Evolutionary conservation across 805 yeast genomes (phyloP).

Genomic region (Suhomyces kilbournensis): DNA sequence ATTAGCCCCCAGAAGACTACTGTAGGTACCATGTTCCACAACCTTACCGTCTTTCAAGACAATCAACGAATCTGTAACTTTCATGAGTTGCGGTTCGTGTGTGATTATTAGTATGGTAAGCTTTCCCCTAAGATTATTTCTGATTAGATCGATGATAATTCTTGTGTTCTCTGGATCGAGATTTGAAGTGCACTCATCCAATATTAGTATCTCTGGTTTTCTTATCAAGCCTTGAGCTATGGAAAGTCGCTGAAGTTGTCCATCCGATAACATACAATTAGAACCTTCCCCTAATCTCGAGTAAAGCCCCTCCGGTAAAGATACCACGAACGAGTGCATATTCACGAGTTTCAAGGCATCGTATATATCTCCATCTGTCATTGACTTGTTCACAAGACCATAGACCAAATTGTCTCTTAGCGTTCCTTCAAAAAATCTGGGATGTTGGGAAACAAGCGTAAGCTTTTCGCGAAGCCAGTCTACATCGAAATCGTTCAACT

Average conservation of each 20-base stretch:
- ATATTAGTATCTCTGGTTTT: conserved; percentile 58
- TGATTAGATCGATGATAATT: conserved; percentile 49
- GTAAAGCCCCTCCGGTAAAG: conserved; percentile 56
- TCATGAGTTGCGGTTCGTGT: conserved; percentile 69
- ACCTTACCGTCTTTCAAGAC: conserved; percentile 49
- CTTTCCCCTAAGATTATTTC: conserved; percentile 24
- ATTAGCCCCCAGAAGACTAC: conserved; percentile 16
- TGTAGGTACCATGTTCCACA: conserved; percentile 43
- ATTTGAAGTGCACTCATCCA: conserved; percentile 92
- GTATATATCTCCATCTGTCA: conserved; percentile 29
- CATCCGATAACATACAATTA: conserved; percentile 67
- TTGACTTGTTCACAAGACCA: conserved; percentile 35
- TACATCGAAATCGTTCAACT: conserved; percentile 46
- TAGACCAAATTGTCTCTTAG: conserved; percentile 68
- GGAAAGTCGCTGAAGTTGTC: conserved; percentile 83
- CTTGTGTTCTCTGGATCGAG: conserved; percentile 64
- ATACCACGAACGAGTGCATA: conserved; percentile 51
- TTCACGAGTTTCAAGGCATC: conserved; percentile 45
- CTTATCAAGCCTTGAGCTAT: conserved; percentile 79
- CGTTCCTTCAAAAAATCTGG: conserved; percentile 70
- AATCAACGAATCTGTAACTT: conserved; percentile 49
- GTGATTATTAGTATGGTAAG: conserved; percentile 61
- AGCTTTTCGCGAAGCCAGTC: conserved; percentile 50
- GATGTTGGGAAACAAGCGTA: conserved; percentile 73
- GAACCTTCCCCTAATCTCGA: conserved; percentile 54